These are phyloP conservation scores for Nicotiana paniculata DNA, from an alignment of 257 asterid genomes.

Conservation along the genomic window DNA sequence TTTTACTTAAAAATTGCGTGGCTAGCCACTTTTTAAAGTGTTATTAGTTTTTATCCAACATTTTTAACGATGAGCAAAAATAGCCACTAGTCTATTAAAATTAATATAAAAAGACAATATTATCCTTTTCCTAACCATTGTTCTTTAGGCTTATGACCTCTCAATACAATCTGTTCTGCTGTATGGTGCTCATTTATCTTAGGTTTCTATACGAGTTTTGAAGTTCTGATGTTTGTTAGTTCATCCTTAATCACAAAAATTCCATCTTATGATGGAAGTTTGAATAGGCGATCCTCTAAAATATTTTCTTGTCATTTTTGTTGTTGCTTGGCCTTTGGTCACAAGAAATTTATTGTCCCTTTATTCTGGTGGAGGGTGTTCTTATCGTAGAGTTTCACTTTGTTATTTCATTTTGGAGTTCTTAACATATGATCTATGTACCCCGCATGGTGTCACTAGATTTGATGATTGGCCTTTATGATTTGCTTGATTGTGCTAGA, in stretches of 20 bases:
- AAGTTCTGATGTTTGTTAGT: background rate
- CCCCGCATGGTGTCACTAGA: no score
- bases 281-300: background rate
- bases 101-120: no score
- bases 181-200: background rate
- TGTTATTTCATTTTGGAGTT: background rate
- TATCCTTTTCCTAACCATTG: no score
- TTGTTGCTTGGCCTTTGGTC: background rate
- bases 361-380: background rate
- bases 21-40: no score
- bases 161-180: background rate
- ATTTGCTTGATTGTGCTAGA: conserved; percentile 29
- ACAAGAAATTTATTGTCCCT: background rate
- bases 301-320: background rate
- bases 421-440: background rate
- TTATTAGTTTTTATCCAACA: no score
- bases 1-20: background rate
- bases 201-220: background rate
- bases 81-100: no score
- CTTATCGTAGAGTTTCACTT: background rate
- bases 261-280: background rate
- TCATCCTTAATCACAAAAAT: background rate
- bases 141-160: background rate
- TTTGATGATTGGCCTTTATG: background rate
- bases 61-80: no score